phyloP scores from a whole-genome alignment of 257 asterid genomes.

The Capsicum baccatum region DNA sequence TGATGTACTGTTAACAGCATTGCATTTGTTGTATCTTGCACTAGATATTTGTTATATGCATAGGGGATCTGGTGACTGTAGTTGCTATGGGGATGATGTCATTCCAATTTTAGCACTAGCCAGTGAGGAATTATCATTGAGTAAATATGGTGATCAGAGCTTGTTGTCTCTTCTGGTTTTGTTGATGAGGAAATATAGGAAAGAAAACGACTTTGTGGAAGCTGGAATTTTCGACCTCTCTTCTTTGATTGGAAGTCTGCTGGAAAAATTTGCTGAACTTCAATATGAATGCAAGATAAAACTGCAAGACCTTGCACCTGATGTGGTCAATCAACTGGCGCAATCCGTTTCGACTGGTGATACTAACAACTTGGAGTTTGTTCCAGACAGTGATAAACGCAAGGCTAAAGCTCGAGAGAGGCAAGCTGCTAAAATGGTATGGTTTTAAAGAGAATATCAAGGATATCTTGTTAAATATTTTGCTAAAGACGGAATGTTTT shows the following conservation, averaged over 20 bases:
- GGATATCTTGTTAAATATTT: background rate
- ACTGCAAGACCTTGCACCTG: slow-evolving; percentile 84
- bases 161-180: slow-evolving; percentile 88
- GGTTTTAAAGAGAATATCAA: slow-evolving; percentile 34
- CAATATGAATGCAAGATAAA: slow-evolving; percentile 74
- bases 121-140: slow-evolving; percentile 63
- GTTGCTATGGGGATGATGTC: slow-evolving; percentile 56
- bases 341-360: slow-evolving; percentile 45
- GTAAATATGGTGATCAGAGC: slow-evolving; percentile 78
- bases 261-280: slow-evolving; percentile 76
- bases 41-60: slow-evolving; percentile 74
- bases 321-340: slow-evolving; percentile 64
- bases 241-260: slow-evolving; percentile 57
- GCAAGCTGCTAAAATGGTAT: slow-evolving; percentile 95
- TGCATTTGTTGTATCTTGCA: slow-evolving; percentile 88
- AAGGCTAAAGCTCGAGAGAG: slow-evolving; percentile 94
- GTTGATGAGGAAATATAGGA: slow-evolving; percentile 77
- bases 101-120: slow-evolving; percentile 83
- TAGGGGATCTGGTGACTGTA: slow-evolving; percentile 58
- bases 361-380: slow-evolving; percentile 40
- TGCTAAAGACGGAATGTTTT: background rate
- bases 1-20: slow-evolving; percentile 71
- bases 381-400: slow-evolving; percentile 73
- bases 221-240: slow-evolving; percentile 59
- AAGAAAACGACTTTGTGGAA: slow-evolving; percentile 68